Base-by-base conservation (phyloP, 139 green algal genomes). In the Auxenochlorella pyrenoidosa region DNA sequence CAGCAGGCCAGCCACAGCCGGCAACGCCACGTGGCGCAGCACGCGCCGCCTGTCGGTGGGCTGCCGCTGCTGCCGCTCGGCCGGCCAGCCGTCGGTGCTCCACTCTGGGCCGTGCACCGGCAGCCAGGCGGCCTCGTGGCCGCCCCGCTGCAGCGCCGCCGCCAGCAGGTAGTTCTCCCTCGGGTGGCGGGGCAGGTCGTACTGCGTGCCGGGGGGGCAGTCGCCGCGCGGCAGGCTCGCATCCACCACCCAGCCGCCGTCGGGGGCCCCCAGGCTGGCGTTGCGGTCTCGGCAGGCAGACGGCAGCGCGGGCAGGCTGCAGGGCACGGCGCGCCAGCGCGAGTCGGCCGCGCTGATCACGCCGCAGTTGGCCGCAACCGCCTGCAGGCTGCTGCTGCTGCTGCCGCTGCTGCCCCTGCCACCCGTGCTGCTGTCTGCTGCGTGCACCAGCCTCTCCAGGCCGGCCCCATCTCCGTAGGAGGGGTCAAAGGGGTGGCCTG, bases 101-200 rank as follows among this genome's bases (percentile, higher is more conserved):
- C 83, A 91, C 32, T 85, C 51, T 28, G 84, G 84, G 13, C 91
- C 91, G 78, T 78, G 32, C n/a, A 93, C n/a, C 3, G 91, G 90
- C 65, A 94, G 89, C 90, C 90, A 94, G 16, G 88, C 90, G 8
- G 54, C 86, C 18, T 88, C 70, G n/a, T 34, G 32, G 22, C 51
- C 58, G 16, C 26, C 43, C 18, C 68, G 59, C 43, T 41, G 58
- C 68, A 89, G 54, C 43, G 63, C 60, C 30, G 30, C 54, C 38
- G 89, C 84, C 82, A 94, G 85, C 38, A 75, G 51, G 40, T 75
- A 85, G 83, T 94, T 94, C 41, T 94, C 92, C 38, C 85, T 85
- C 5, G 90, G 84, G 82, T 94, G 89, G 19, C 84, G 70, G 15
- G 92, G 92, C 78, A 92, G 44, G 38, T 91, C 88, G 63, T 85